phyloP scores from a whole-genome alignment of 2,329 filamentous ascomycete genomes.

The Ophiocordyceps camponoti-leonardi region DNA sequence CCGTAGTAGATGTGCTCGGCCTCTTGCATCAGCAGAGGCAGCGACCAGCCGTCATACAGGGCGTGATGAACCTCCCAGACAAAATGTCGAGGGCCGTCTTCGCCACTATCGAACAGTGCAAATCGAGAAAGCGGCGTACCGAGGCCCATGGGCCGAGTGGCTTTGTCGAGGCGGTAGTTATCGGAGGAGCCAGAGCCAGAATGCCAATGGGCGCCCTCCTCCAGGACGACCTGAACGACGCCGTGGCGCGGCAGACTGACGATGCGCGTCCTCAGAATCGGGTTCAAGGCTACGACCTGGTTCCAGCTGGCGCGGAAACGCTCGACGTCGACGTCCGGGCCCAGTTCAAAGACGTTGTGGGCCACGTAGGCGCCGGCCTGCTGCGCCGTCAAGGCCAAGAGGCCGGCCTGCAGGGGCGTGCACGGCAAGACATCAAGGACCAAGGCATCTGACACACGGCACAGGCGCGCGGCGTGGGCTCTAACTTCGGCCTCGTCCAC shows the following conservation, averaged over 20 bases:
- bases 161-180: background rate
- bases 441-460: slow-evolving; percentile 2
- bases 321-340: slow-evolving; percentile 1
- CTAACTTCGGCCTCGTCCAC: slow-evolving; percentile 1
- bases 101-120: background rate
- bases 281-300: slow-evolving; percentile 3
- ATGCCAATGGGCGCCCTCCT: slow-evolving; percentile 1
- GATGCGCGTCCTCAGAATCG: slow-evolving; percentile 5
- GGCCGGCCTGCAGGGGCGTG: slow-evolving; percentile 7
- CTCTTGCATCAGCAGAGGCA: slow-evolving; percentile 15
- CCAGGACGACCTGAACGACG: slow-evolving; percentile 5
- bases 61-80: slow-evolving; percentile 17
- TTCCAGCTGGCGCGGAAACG: slow-evolving; percentile 5
- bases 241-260: slow-evolving; percentile 4
- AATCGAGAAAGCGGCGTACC: slow-evolving; percentile 4
- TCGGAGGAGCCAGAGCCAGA: background rate
- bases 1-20: slow-evolving; percentile 4
- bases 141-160: slow-evolving; percentile 3
- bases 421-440: slow-evolving; percentile 8
- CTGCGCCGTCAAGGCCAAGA: slow-evolving; percentile 5
- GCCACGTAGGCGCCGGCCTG: slow-evolving; percentile 5
- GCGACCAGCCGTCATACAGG: slow-evolving; percentile 35
- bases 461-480: slow-evolving; percentile 2
- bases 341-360: slow-evolving; percentile 4
- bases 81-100: slow-evolving; percentile 1